Evolutionary conservation across 495 filamentous ascomycete genomes (phyloP).

Genomic region (Daldinia vernicosa): DNA sequence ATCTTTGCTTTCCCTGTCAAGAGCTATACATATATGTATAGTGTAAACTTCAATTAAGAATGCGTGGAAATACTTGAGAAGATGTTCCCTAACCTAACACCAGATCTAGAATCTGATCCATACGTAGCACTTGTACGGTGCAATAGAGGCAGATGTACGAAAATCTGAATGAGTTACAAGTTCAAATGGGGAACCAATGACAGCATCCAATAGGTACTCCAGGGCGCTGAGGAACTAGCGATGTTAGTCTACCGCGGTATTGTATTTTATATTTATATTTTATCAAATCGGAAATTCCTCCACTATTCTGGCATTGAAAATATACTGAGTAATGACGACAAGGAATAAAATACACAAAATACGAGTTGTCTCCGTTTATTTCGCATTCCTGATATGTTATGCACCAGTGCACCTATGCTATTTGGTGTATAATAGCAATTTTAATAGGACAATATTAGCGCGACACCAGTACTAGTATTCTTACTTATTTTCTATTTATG

Average conservation of each 20-base stretch:
- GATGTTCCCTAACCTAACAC: background rate
- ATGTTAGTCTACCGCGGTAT: background rate
- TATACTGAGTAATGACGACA: background rate
- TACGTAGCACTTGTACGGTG: constrained; percentile 27
- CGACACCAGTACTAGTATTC: background rate
- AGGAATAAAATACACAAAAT: background rate
- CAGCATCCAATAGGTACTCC: constrained; percentile 1
- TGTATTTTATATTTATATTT: background rate
- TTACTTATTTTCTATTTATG: background rate
- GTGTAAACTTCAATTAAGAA: constrained; percentile 15
- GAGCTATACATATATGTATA: background rate
- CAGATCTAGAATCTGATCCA: constrained; percentile 39
- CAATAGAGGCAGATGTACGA: constrained; percentile 3
- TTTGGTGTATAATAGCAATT: constrained; percentile 19
- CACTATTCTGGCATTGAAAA: background rate
- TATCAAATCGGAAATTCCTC: background rate
- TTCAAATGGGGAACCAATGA: constrained; percentile 7
- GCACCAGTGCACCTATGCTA: too few relatives aligned
- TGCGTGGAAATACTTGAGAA: background rate
- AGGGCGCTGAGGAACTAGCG: background rate
- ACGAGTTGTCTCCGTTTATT: background rate
- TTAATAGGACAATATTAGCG: constrained; percentile 2
- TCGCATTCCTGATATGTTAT: constrained; percentile 21
- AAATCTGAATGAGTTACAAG: constrained; percentile 5
- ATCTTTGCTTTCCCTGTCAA: constrained; percentile 12